Evolutionary conservation across 257 asterid species (phyloP).

Genomic region (Ligustrum vulgare): DNA sequence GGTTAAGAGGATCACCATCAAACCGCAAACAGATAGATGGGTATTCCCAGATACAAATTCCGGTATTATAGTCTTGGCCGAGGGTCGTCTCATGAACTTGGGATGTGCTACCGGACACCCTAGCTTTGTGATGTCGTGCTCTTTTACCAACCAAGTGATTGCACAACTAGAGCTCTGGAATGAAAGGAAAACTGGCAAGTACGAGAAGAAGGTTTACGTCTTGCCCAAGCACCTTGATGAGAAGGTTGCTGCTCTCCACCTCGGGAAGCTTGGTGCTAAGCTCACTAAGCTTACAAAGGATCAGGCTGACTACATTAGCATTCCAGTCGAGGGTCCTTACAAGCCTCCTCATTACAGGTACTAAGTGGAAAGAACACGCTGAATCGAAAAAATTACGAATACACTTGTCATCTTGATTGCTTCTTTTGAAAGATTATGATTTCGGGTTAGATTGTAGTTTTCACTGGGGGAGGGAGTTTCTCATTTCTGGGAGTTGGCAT

Average conservation of each 20-base stretch:
- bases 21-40: conserved; percentile 4
- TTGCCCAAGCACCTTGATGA: conserved; percentile 1
- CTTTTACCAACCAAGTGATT: conserved; percentile 4
- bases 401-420: neutral
- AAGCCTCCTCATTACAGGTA: conserved; percentile 7
- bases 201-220: neutral
- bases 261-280: neutral
- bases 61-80: neutral
- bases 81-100: conserved; percentile 6
- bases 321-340: neutral
- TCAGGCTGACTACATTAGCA: neutral
- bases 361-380: neutral
- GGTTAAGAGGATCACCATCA: neutral
- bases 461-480: neutral
- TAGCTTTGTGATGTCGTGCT: conserved; percentile 1
- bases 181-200: conserved; percentile 3
- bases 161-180: conserved; percentile 6
- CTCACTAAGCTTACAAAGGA: neutral
- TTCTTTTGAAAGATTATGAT: neutral
- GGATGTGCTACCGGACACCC: conserved; percentile 5
- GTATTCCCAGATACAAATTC: neutral
- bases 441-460: neutral
- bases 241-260: conserved; percentile 4
- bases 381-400: neutral
- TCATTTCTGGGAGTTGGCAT: neutral